Percentiles rank a stretch among this genome's conserved stretches.
Evolutionary conservation across 306 rosid genomes (phyloP).

Genomic region (Pachyrhizus erosus): DNA sequence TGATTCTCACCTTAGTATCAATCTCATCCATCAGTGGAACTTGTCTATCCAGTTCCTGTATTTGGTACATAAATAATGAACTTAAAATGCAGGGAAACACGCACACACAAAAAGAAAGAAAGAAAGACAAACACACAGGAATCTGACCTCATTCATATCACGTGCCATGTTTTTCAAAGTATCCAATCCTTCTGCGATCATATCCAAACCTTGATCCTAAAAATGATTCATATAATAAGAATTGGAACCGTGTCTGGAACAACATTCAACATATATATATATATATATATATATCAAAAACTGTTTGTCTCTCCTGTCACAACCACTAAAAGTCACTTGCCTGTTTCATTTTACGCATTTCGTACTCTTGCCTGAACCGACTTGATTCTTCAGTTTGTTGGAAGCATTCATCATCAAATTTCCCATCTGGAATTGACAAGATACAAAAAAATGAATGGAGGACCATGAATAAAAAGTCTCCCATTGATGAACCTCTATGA

Average conservation of each 20-base stretch:
- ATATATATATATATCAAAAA: neutral
- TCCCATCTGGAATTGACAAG: constrained; percentile 66
- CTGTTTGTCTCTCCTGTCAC: neutral
- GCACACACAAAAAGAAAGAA: neutral
- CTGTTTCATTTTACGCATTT: constrained; percentile 88
- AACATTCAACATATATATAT: neutral
- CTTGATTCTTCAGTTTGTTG: constrained; percentile 82
- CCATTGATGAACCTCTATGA: neutral
- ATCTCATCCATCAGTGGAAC: constrained; percentile 99
- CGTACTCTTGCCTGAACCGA: constrained; percentile 88
- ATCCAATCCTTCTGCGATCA: constrained; percentile 92
- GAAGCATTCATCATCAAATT: constrained; percentile 78
- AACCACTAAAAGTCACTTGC: constrained; percentile 49
- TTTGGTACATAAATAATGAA: constrained; percentile 35
- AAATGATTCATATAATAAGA: constrained; percentile 31
- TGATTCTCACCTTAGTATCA: constrained; percentile 77
- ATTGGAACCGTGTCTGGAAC: constrained; percentile 10
- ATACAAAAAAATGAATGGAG: constrained; percentile 38
- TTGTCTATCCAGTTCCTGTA: constrained; percentile 97
- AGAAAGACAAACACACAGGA: constrained; percentile 22
- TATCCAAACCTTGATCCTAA: constrained; percentile 98
- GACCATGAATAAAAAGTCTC: neutral
- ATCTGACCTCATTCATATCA: constrained; percentile 92
- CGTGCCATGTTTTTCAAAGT: constrained; percentile 95
- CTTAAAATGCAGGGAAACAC: neutral